A percentile compares a stretch with the other conserved stretches of the same genome.
These are phyloP conservation scores for Sugiyamaella floridensis DNA, from an alignment of 805 yeast genomes.

Conservation along the genomic window DNA sequence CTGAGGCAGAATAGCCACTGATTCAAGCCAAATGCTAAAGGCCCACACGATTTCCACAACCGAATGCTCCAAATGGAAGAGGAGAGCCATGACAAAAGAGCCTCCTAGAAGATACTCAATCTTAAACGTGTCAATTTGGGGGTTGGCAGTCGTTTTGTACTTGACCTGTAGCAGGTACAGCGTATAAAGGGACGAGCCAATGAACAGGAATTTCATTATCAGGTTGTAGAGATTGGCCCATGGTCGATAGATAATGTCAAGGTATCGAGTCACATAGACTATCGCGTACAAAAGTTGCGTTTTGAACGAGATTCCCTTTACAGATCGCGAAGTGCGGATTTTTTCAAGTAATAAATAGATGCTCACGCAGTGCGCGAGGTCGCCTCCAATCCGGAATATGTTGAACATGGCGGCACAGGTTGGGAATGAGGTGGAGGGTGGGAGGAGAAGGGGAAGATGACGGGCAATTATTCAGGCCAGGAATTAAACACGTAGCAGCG, in stretches of 20 bases:
- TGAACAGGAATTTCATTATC: constrained; percentile 73
- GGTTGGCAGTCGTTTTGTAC: constrained; percentile 50
- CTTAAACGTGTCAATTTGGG: constrained; percentile 67
- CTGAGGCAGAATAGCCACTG: constrained; percentile 89
- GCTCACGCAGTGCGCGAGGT: constrained; percentile 74
- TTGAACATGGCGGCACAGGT: constrained; percentile 1
- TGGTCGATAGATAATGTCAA: constrained; percentile 45
- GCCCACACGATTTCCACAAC: constrained; percentile 64
- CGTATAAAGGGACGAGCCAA: constrained; percentile 67
- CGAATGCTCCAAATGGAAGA: constrained; percentile 62
- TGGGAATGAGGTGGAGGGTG: too few species aligned
- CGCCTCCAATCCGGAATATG: constrained; percentile 40
- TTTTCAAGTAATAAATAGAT: constrained; percentile 68
- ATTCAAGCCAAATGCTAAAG: constrained; percentile 86
- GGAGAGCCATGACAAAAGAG: constrained; percentile 47
- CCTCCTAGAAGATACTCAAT: constrained; percentile 63
- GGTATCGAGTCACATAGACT: constrained; percentile 67
- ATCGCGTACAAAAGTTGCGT: constrained; percentile 74
- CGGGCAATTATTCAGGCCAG: neutral
- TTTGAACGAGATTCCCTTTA: constrained; percentile 80
- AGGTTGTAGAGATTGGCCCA: constrained; percentile 60
- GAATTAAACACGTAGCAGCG: neutral
- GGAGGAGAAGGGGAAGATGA: neutral
- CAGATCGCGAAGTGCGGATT: constrained; percentile 56
- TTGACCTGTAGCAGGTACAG: constrained; percentile 61